Evolutionary conservation across 306 rosid species (phyloP).

Genomic region (Castanospermum australe): DNA sequence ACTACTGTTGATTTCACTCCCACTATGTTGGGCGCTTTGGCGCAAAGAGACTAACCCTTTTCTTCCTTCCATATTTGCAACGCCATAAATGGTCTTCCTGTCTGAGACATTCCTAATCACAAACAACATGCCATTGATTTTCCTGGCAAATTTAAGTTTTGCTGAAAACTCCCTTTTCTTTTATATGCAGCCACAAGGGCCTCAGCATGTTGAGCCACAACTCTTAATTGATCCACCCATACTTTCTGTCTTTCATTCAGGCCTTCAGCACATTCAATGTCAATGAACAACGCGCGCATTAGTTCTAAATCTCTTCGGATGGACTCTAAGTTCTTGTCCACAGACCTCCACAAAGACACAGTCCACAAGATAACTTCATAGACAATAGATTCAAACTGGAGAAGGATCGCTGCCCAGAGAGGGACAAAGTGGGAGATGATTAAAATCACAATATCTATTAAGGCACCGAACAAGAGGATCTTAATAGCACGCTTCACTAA

Average conservation of each 20-base stretch:
- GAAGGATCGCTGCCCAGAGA: too few relatives aligned
- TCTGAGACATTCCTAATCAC: not conserved
- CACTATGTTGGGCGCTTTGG: not conserved
- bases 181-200: not conserved
- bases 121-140: not conserved
- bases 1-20: not conserved
- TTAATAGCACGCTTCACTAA: too few relatives aligned
- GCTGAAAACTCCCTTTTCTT: not conserved
- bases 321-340: not conserved
- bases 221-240: constrained; percentile 24
- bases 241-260: constrained; percentile 11
- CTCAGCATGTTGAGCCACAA: not conserved
- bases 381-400: not conserved
- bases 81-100: constrained; percentile 7
- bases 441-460: not conserved
- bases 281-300: not conserved
- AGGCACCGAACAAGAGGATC: not conserved
- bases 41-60: not conserved
- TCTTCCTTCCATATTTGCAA: constrained; percentile 11
- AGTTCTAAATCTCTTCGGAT: not conserved
- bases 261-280: not conserved
- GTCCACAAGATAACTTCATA: not conserved
- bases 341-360: not conserved
- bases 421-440: not conserved
- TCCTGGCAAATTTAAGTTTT: not conserved